Percentiles rank a stretch among this genome's conserved stretches.
Conservation (phyloP, 2,329 filamentous ascomycete species). For the Ustulina deusta region DNA sequence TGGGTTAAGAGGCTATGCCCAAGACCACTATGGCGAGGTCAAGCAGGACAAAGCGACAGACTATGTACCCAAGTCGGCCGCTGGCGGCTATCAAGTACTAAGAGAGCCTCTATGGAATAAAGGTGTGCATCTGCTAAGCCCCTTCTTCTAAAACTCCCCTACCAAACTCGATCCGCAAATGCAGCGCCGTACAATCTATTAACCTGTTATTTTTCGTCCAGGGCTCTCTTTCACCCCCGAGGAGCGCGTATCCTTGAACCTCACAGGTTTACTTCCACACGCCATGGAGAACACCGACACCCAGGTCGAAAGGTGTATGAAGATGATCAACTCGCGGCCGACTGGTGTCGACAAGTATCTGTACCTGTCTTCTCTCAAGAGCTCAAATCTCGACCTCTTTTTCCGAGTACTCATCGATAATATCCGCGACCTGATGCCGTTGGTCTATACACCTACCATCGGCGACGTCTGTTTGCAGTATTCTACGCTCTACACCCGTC, state of each 20-base stretch:
- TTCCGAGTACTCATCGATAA: slow-evolving; percentile 85
- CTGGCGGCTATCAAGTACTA: slow-evolving; percentile 71
- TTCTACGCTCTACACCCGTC: slow-evolving; percentile 94
- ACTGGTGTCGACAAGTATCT: slow-evolving; percentile 85
- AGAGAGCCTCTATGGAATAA: slow-evolving; percentile 74
- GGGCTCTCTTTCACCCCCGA: slow-evolving; percentile 74
- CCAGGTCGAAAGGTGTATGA: slow-evolving; percentile 75
- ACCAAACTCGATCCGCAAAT: slow-evolving; percentile 14
- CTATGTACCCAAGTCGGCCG: slow-evolving; percentile 64
- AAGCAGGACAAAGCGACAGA: slow-evolving; percentile 66
- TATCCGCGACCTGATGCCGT: slow-evolving; percentile 80
- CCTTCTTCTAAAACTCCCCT: slow-evolving; percentile 4
- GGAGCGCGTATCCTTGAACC: slow-evolving; percentile 72
- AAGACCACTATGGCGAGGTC: slow-evolving; percentile 67
- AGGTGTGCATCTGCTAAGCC: slow-evolving; percentile 58
- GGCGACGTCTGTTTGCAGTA: slow-evolving; percentile 97
- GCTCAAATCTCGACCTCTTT: slow-evolving; percentile 83
- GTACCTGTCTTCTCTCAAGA: slow-evolving; percentile 81
- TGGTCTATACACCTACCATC: slow-evolving; percentile 91
- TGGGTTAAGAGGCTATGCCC: slow-evolving; percentile 69
- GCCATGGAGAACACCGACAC: slow-evolving; percentile 71
- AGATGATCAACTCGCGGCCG: slow-evolving; percentile 76
- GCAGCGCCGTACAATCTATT: slow-evolving; percentile 14
- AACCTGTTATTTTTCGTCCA: slow-evolving; percentile 48
- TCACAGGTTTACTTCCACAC: slow-evolving; percentile 74